A percentile compares a stretch with the other conserved stretches of the same genome.
Conservation (phyloP, 1,139 yeast genomes). For the Yamadazyma buinensis region DNA sequence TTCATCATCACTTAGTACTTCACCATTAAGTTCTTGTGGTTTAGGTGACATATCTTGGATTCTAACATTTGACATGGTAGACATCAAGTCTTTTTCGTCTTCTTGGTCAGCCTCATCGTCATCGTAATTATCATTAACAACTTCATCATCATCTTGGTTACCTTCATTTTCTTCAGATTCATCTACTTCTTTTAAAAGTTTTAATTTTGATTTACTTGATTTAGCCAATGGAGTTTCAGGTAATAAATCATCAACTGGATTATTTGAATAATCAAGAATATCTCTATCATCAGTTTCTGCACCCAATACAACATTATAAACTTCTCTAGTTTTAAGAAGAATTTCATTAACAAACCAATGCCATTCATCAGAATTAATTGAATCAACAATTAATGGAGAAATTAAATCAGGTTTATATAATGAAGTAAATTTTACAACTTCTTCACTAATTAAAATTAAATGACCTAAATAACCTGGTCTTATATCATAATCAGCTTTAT, state of each 20-base stretch:
- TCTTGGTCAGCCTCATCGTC: conserved; percentile 17
- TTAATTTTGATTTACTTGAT: conserved; percentile 20
- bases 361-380: conserved; percentile 38
- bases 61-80: conserved; percentile 21
- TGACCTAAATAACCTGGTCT: conserved; percentile 50
- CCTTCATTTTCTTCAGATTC: background rate
- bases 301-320: conserved; percentile 45
- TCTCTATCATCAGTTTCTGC: conserved; percentile 12
- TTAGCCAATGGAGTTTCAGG: background rate
- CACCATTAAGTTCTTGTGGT: conserved; percentile 10
- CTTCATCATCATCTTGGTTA: background rate
- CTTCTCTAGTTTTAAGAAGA: conserved; percentile 41
- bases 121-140: conserved; percentile 6
- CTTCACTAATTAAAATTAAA: conserved; percentile 44
- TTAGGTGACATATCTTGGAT: conserved; percentile 26
- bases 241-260: background rate
- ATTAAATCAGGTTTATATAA: conserved; percentile 47
- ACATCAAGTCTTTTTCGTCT: conserved; percentile 16
- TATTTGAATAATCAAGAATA: conserved; percentile 11
- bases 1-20: conserved; percentile 18
- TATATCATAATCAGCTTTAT: conserved; percentile 22
- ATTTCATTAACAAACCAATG: conserved; percentile 45
- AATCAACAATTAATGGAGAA: conserved; percentile 39
- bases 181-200: conserved; percentile 22
- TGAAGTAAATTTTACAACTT: conserved; percentile 47